Conservation (phyloP, 116 monocot genomes). For the Phalaenopsis hybrid region DNA sequence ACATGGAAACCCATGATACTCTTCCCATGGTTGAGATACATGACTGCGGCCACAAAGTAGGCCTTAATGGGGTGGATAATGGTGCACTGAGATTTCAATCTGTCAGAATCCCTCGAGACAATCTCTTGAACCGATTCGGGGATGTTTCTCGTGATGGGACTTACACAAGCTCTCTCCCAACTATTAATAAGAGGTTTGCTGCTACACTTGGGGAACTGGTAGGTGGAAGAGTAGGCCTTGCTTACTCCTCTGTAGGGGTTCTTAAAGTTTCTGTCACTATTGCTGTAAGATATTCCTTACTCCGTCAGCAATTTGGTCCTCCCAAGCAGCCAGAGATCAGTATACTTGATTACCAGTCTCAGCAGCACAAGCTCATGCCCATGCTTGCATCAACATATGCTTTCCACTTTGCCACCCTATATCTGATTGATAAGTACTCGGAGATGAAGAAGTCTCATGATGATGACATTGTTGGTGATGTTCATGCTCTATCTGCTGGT, state of each 20-base stretch:
- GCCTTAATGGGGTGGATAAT: conserved; percentile 94
- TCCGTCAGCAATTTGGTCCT: conserved; percentile 96
- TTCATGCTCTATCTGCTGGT: conserved; percentile 85
- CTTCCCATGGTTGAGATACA: conserved; percentile 89
- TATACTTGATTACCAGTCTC: conserved; percentile 93
- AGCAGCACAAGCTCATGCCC: conserved; percentile 94
- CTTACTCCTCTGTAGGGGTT: conserved; percentile 65
- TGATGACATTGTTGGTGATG: conserved; percentile 68
- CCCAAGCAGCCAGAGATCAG: conserved; percentile 75
- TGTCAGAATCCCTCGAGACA: conserved; percentile 85
- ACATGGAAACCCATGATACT: conserved; percentile 52
- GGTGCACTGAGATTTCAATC: conserved; percentile 68
- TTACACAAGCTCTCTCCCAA: conserved; percentile 64
- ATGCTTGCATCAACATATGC: conserved; percentile 90
- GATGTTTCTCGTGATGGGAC: conserved; percentile 80
- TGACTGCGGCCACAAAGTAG: conserved; percentile 91
- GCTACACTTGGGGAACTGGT: conserved; percentile 87
- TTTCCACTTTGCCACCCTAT: conserved; percentile 73
- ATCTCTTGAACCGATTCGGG: conserved; percentile 85
- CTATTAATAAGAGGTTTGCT: conserved; percentile 78
- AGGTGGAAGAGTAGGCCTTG: conserved; percentile 87
- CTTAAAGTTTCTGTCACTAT: conserved; percentile 74
- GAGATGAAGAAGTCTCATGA: conserved; percentile 84
- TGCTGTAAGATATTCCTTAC: conserved; percentile 75
- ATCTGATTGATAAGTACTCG: conserved; percentile 63